These are phyloP conservation scores for Maudiozyma bulderi DNA, from an alignment of 805 yeast genomes.

Conservation along the genomic window DNA sequence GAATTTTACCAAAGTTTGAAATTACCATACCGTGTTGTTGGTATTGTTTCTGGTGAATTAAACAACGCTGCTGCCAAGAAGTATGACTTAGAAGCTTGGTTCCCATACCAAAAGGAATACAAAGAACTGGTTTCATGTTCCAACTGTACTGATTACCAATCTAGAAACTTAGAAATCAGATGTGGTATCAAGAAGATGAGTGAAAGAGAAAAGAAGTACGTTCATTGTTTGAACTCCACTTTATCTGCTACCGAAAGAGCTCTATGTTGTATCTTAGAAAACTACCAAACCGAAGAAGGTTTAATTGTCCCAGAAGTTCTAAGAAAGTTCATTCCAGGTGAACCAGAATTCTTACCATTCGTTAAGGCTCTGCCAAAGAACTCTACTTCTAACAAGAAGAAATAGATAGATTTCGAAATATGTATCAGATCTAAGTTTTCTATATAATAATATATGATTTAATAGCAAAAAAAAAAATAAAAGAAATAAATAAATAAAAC, in stretches of 20 bases:
- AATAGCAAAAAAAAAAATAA: background rate
- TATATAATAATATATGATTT: background rate
- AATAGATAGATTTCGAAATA: slow-evolving; percentile 7
- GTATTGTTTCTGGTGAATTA: slow-evolving; percentile 96
- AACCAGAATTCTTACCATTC: slow-evolving; percentile 92
- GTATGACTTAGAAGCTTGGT: slow-evolving; percentile 98
- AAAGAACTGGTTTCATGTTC: slow-evolving; percentile 97
- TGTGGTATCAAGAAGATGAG: slow-evolving; percentile 95
- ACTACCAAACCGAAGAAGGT: slow-evolving; percentile 97
- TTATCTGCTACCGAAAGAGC: slow-evolving; percentile 98
- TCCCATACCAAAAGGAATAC: slow-evolving; percentile 98
- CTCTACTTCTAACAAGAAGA: slow-evolving; percentile 62
- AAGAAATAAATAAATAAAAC: background rate
- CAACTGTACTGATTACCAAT: slow-evolving; percentile 98
- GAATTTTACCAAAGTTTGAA: slow-evolving; percentile 87
- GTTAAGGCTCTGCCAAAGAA: slow-evolving; percentile 89
- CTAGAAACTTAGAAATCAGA: slow-evolving; percentile 96
- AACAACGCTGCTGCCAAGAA: slow-evolving; percentile 99
- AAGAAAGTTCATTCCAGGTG: slow-evolving; percentile 95
- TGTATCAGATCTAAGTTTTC: background rate
- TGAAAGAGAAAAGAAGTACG: slow-evolving; percentile 94
- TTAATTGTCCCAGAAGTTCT: slow-evolving; percentile 87
- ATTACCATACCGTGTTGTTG: slow-evolving; percentile 93
- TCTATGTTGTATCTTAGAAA: slow-evolving; percentile 91
- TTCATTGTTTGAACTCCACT: slow-evolving; percentile 96